Evolutionary conservation across 192 early-diverging fungal genomes (phyloP), one percentile per base, ranked within the genome.

Genomic region (Cetraspora pellucida): DNA sequence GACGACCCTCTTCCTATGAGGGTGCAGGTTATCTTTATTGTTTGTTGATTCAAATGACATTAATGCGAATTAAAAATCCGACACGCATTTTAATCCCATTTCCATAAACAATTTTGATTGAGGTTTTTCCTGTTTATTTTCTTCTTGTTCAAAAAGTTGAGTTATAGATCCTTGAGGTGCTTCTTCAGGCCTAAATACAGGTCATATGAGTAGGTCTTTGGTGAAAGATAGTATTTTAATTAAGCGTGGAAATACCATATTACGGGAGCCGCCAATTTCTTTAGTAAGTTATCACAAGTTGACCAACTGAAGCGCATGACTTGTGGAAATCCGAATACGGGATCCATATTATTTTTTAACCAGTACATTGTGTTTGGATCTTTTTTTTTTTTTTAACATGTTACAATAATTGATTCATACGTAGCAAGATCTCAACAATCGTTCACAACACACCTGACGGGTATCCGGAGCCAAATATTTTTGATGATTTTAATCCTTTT

Each of bases 291-390:
- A 2, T 81, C 89, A 73, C 90, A 90, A 19, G 98, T 99, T 1
- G 91, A 86, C 97, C 98, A 99, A 72, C 94, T 95, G 84, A 99
- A 99, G 16, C 98, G 90, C 13, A 97, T 91, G 30, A 98, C 82
- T 11, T 87, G 88, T 0, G 98, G 98, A 81, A 88, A 99, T 0
- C 96, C 98, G 88, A 99, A 99, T 3, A 99, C 88, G 0, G 82
- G 85, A 72, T 97, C 95, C 43, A 93, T 79, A 72, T 91, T 89
- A 0, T 86, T 73, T 43, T 89, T 87, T 17, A 99, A 79, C 98
- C 98, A 99, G 37, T 81, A 77, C 0, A 93, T 86, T 0, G 98
- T 99, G 72, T 94, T 94, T 0, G 96, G 96, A 83, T 99, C 96
- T 88, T 77, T 17, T 27, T n/a, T 31, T 49, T 27, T 31, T 44